Evolutionary conservation across 345 rosid species (phyloP).

Genomic region (Anastatica hierochuntica): DNA sequence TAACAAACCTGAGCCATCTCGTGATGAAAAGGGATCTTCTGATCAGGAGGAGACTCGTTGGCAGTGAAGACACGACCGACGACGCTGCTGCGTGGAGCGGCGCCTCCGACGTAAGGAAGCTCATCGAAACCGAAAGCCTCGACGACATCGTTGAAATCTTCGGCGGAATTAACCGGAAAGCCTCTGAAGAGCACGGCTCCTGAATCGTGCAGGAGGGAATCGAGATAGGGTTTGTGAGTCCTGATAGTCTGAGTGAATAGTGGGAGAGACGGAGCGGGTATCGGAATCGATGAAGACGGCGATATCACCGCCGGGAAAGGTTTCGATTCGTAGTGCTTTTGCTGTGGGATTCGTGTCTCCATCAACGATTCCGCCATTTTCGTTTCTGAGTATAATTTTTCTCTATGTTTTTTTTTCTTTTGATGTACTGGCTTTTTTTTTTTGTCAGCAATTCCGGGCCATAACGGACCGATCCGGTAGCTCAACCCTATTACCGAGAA

Average conservation of each 20-base stretch:
- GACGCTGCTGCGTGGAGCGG: slow-evolving; percentile 70
- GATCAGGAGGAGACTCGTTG: slow-evolving; percentile 90
- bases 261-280: slow-evolving; percentile 23
- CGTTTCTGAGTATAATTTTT: no score
- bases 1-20: slow-evolving; percentile 81
- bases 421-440: not conserved
- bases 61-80: slow-evolving; percentile 90
- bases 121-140: slow-evolving; percentile 85
- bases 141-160: slow-evolving; percentile 74
- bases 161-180: slow-evolving; percentile 46
- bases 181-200: slow-evolving; percentile 74
- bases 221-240: slow-evolving; percentile 42
- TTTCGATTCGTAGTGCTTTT: slow-evolving; percentile 36
- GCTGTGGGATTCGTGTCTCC: slow-evolving; percentile 41
- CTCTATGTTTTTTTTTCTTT: not conserved
- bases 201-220: slow-evolving; percentile 44
- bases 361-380: slow-evolving; percentile 34
- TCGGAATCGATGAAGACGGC: no score
- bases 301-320: slow-evolving; percentile 49
- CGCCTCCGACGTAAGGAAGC: slow-evolving; percentile 84
- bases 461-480: no score
- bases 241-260: slow-evolving; percentile 29
- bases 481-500: no score
- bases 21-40: slow-evolving; percentile 85
- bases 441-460: no score